Conservation (phyloP, 2,329 filamentous ascomycete species). For the Tolypocladium sp. region DNA sequence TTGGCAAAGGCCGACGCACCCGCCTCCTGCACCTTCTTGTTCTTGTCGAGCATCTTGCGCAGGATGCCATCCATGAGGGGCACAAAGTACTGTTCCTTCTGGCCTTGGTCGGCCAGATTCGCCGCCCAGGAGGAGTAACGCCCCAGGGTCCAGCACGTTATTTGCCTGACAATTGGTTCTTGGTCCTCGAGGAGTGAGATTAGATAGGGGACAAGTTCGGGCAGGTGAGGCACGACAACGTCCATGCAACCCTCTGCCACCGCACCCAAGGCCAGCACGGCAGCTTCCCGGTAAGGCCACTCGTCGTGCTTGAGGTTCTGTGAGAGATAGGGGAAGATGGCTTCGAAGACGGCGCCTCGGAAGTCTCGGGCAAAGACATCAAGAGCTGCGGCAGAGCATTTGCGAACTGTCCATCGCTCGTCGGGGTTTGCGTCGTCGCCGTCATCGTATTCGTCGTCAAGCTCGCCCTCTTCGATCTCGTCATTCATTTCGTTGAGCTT, state of each 20-base stretch:
- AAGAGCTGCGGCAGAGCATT: conserved; percentile 91
- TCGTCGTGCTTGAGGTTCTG: conserved; percentile 80
- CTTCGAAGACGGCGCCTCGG: conserved; percentile 76
- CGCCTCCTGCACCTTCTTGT: conserved; percentile 97
- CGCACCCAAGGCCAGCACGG: conserved; percentile 86
- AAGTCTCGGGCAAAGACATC: conserved; percentile 93
- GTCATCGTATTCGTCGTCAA: conserved; percentile 62
- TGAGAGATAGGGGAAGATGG: conserved; percentile 86
- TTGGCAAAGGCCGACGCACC: conserved; percentile 94
- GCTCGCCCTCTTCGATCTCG: conserved; percentile 79
- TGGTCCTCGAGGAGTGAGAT: conserved; percentile 75
- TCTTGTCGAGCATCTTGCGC: conserved; percentile 88
- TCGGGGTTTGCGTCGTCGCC: conserved; percentile 79
- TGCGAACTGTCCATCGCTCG: conserved; percentile 88
- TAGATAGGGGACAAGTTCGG: conserved; percentile 82
- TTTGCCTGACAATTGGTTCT: conserved; percentile 88
- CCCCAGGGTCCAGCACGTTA: conserved; percentile 95
- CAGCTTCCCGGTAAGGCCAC: conserved; percentile 89
- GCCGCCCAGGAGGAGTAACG: conserved; percentile 91
- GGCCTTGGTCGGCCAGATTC: conserved; percentile 54
- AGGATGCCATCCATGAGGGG: conserved; percentile 97
- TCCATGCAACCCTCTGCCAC: conserved; percentile 92
- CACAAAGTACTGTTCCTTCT: conserved; percentile 74
- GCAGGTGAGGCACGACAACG: conserved; percentile 81
- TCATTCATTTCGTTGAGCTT: conserved; percentile 56